A percentile compares a stretch with the other conserved stretches of the same genome.
Conservation (phyloP, 495 filamentous ascomycete species). For the Hypoxylon intermedium region DNA sequence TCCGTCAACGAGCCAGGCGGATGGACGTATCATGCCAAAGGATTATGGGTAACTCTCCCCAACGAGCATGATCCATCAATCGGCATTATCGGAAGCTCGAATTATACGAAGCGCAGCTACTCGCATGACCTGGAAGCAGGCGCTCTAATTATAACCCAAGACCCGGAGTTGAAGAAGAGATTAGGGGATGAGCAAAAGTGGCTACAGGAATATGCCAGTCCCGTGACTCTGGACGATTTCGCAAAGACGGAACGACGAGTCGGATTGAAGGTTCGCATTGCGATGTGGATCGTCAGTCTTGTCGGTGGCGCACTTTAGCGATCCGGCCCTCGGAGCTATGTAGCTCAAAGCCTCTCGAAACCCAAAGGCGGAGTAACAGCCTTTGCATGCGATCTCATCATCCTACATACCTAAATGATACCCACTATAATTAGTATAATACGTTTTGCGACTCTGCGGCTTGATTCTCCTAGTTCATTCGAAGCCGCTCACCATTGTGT, state of each 20-base stretch:
- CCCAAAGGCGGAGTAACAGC: constrained; percentile 18
- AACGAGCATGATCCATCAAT: constrained; percentile 68
- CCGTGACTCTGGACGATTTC: constrained; percentile 76
- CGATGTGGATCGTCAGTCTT: constrained; percentile 86
- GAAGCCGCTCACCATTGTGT: too few relatives aligned
- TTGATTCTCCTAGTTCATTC: not conserved
- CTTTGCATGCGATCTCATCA: constrained; percentile 29
- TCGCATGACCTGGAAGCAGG: constrained; percentile 89
- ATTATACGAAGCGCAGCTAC: constrained; percentile 95
- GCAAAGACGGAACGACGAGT: constrained; percentile 81
- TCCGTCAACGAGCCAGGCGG: constrained; percentile 78
- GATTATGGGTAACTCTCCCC: constrained; percentile 86
- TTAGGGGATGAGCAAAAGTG: constrained; percentile 79
- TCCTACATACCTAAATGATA: constrained; percentile 32
- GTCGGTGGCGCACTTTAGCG: constrained; percentile 71
- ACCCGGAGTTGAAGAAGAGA: constrained; percentile 72
- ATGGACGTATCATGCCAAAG: constrained; percentile 99
- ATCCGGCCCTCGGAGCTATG: constrained; percentile 1
- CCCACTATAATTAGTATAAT: constrained; percentile 23
- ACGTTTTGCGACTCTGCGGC: not conserved
- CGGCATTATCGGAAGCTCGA: constrained; percentile 86
- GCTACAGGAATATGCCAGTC: constrained; percentile 73
- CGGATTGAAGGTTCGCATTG: constrained; percentile 80
- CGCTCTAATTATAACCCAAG: constrained; percentile 80
- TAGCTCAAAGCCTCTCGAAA: constrained; percentile 7